These are phyloP conservation scores for Fusarium sp. DNA, from an alignment of 2,329 filamentous ascomycete genomes.

Conservation along the genomic window DNA sequence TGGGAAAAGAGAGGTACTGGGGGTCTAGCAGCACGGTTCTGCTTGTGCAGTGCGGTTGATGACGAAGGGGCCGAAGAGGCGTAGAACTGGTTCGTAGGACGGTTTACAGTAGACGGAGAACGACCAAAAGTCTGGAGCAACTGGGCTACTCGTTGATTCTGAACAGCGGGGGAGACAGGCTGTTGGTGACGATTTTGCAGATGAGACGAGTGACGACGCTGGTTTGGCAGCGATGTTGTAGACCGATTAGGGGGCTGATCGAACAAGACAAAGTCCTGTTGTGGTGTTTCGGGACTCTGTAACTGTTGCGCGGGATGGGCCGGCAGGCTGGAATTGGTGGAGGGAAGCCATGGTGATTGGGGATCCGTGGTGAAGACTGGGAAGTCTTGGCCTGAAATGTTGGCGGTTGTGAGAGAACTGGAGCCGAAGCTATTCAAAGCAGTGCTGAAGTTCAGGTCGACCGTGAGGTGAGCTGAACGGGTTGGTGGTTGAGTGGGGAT, in stretches of 20 bases:
- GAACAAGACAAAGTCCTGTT: slow-evolving; percentile 85
- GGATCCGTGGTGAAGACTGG: slow-evolving; percentile 87
- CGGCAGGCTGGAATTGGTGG: slow-evolving; percentile 72
- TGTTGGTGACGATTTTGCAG: slow-evolving; percentile 59
- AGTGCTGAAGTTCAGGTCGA: slow-evolving; percentile 75
- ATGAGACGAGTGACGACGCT: slow-evolving; percentile 59
- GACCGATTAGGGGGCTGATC: slow-evolving; percentile 58
- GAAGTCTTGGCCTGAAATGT: slow-evolving; percentile 73
- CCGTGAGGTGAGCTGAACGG: slow-evolving; percentile 65
- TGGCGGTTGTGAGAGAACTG: slow-evolving; percentile 67
- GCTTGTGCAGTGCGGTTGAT: slow-evolving; percentile 66
- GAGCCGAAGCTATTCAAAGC: slow-evolving; percentile 68
- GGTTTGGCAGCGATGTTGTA: slow-evolving; percentile 53
- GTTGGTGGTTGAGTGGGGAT: slow-evolving; percentile 59
- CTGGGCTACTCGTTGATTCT: slow-evolving; percentile 69
- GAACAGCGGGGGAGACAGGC: slow-evolving; percentile 53
- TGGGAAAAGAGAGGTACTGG: slow-evolving; percentile 79
- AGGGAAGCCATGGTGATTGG: slow-evolving; percentile 83
- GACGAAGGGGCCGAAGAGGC: slow-evolving; percentile 73
- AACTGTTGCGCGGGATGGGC: slow-evolving; percentile 68
- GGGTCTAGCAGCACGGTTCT: slow-evolving; percentile 66
- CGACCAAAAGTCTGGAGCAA: slow-evolving; percentile 69
- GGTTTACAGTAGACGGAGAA: slow-evolving; percentile 64
- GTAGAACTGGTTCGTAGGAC: slow-evolving; percentile 72
- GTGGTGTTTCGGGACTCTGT: slow-evolving; percentile 61